phyloP scores from a whole-genome alignment of 2,329 filamentous ascomycete genomes.

The Sarocladium kiliense region DNA sequence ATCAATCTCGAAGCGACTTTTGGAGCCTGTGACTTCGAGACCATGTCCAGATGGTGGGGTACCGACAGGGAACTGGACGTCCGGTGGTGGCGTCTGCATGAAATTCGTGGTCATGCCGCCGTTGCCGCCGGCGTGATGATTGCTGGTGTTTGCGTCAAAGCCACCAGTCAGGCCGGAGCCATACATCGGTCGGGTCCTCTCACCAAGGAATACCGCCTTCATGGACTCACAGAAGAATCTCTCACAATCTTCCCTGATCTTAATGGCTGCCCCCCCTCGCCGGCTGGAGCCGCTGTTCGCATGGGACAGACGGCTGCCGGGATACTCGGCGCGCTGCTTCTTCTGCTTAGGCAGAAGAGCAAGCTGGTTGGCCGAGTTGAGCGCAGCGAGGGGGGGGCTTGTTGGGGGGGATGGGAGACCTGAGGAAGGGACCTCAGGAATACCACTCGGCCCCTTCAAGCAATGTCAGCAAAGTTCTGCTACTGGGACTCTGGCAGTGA shows the following conservation, averaged over 20 bases:
- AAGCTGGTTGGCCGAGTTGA: slow-evolving; percentile 63
- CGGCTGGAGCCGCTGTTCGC: slow-evolving; percentile 29
- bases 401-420: slow-evolving; percentile 77
- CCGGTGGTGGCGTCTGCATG: slow-evolving; percentile 49
- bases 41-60: slow-evolving; percentile 3
- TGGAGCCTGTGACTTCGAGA: background rate
- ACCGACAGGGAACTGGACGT: slow-evolving; percentile 31
- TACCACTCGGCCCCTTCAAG: slow-evolving; percentile 78
- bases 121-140: background rate
- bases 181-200: slow-evolving; percentile 72
- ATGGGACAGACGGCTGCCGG: slow-evolving; percentile 29
- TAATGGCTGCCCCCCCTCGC: slow-evolving; percentile 89
- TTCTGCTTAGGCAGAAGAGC: slow-evolving; percentile 56
- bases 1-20: slow-evolving; percentile 34
- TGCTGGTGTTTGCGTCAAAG: slow-evolving; percentile 7
- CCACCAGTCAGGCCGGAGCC: slow-evolving; percentile 83
- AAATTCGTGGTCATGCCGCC: slow-evolving; percentile 27
- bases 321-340: slow-evolving; percentile 35
- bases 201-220: slow-evolving; percentile 91
- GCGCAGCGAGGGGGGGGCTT: slow-evolving; percentile 84
- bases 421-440: slow-evolving; percentile 86
- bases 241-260: slow-evolving; percentile 99
- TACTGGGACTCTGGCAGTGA: slow-evolving; percentile 7
- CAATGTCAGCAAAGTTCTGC: slow-evolving; percentile 13
- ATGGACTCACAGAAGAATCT: slow-evolving; percentile 99